These are phyloP conservation scores for Phaeotremella fagi DNA, from an alignment of 768 basidiomycete species.

Conservation along the genomic window DNA sequence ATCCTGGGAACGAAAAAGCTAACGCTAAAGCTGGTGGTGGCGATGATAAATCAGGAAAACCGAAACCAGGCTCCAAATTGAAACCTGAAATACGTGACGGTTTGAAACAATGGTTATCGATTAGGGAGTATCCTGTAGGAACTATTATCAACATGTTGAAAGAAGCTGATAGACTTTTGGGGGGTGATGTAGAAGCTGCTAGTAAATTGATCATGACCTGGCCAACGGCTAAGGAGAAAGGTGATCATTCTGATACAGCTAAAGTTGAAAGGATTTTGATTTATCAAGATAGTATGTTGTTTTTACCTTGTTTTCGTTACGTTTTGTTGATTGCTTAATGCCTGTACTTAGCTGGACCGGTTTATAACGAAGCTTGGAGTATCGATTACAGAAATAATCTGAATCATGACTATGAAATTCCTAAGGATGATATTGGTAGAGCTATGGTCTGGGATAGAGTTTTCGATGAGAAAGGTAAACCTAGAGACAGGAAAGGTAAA, in stretches of 20 bases:
- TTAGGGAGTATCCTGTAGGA: background rate
- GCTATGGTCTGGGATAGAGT: background rate
- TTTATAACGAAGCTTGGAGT: background rate
- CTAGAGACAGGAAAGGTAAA: background rate
- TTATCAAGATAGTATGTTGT: background rate
- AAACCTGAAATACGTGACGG: too few relatives aligned
- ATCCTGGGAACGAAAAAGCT: background rate
- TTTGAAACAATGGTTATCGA: too few relatives aligned
- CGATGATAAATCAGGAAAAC: too few relatives aligned
- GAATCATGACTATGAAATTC: background rate
- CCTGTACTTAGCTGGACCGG: background rate
- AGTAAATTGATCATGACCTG: background rate
- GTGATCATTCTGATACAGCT: background rate
- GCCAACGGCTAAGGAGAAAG: background rate
- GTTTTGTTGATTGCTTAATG: background rate
- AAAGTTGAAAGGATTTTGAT: background rate
- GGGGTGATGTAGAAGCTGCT: background rate
- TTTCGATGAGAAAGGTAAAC: background rate
- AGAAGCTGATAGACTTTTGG: background rate
- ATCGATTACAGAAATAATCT: background rate
- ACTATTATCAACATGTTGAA: background rate
- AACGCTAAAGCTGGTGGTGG: background rate
- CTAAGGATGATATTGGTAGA: background rate
- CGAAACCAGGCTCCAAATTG: too few relatives aligned
- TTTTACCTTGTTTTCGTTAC: background rate